Base-by-base conservation (phyloP, 2,329 filamentous ascomycete species). In the Venturia nashicola region DNA sequence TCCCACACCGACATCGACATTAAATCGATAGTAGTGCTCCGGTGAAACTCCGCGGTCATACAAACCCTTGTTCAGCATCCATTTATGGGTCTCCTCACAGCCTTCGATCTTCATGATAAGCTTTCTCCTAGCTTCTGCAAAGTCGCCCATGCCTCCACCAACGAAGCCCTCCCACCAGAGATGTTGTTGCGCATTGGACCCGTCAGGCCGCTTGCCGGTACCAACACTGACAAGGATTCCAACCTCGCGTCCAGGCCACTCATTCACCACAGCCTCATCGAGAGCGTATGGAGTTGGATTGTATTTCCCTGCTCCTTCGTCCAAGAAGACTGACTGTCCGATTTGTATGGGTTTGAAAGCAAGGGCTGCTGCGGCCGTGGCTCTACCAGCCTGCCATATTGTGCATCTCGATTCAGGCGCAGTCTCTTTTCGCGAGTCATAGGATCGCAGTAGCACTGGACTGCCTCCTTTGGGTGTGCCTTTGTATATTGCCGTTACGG, bases 271-370 rank as follows among this genome's bases (percentile, higher is more conserved):
- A 6, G 93, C 93, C 76, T 99, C 94, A 69, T 97, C 93, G 12
- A 99, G 82, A 0, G 91, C 84, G 67, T 89, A 83, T 1, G 91
- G 90, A 0, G 91, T 83, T 0, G 93, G 94, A 72, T 99, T 99
- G 76, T 94, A 99, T 66, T 88, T 91, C 5, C 94, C 94, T 1
- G 84, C 82, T 0, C 94, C 94, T 72, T 97, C 93, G 69, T 99
- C 94, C 66, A 96, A 88, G 71, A 99, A 99, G 11, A 91, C 82
- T 0, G 91, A 93, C 74, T 97, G 93, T 3, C 94, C 94, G 46
- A 99, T 90, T 68, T 89, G 88, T 61, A 99, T 91, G 0, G 93
- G 91, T 74, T 99, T 99, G 78, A 99, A 99, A 0, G 94, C 94
- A 54, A 97, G 80, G 0, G 90, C 91, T 0, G 93, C 94, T 0